Conservation (phyloP, 192 early-diverging fungal genomes). For the Kappamyces sp. region DNA sequence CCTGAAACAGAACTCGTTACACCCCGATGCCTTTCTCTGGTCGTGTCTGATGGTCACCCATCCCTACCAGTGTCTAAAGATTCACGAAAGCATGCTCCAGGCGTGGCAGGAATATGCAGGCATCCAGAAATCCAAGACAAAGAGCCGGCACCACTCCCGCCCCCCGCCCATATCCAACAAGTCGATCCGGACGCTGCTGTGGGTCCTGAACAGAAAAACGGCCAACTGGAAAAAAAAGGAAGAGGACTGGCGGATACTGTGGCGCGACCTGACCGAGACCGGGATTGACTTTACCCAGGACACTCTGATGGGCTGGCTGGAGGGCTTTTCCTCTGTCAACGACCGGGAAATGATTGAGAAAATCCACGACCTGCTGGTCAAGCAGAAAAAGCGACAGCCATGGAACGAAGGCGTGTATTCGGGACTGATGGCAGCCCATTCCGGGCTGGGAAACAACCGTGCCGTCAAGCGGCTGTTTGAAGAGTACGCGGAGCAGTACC, state of each 20-base stretch:
- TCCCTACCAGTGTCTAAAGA: not conserved
- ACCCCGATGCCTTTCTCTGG: conserved; percentile 11
- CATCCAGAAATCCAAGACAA: not conserved
- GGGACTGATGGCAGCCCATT: conserved; percentile 7
- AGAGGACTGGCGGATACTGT: not conserved
- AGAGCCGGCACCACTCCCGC: not conserved
- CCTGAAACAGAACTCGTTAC: not conserved
- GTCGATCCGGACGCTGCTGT: conserved; percentile 4
- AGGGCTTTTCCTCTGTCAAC: conserved; percentile 6
- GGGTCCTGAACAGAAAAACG: not conserved
- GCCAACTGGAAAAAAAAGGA: not conserved
- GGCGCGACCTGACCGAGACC: not conserved
- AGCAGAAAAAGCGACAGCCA: not conserved
- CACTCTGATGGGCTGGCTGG: conserved; percentile 1
- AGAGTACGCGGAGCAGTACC: conserved; percentile 5
- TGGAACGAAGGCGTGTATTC: not conserved
- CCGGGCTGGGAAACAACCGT: conserved; percentile 6
- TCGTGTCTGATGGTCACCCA: not conserved
- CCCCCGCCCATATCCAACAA: not conserved
- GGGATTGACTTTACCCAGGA: conserved; percentile 6
- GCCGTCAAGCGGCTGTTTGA: conserved; percentile 8
- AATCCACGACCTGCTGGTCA: conserved; percentile 7
- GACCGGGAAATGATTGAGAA: conserved; percentile 11
- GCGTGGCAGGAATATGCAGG: conserved; percentile 5
- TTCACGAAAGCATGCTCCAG: not conserved